Evolutionary conservation across 805 yeast species (phyloP), one percentile per base, ranked within the genome.

Genomic region (Candida piceae): DNA sequence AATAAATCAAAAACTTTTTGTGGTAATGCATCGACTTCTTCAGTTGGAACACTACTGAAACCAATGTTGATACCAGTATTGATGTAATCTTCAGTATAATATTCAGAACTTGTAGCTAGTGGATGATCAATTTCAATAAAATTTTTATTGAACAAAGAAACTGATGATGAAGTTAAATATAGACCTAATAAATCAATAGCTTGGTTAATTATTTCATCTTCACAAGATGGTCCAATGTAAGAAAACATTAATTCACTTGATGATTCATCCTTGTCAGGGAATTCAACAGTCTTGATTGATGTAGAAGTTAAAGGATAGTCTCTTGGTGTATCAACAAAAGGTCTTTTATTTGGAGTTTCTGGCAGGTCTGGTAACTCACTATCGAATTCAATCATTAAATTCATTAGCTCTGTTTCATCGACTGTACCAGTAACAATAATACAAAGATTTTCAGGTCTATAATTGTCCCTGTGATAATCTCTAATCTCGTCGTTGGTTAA

Each of bases 241-340:
- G 84, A 66, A 18, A 93, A 60, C 13, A 71, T 52, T 1, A 86
- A 52, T 50, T 85, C 93, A 25, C 96, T 95, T 59, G 79, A 74
- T 10, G 84, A 69, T 60, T 88, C 97, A 53, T 87, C 96, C 40
- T 76, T 71, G 50, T 93, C 97, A 2, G 97, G 96, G 52, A 93
- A 93, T 40, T 78, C 80, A 18, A 88, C 73, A 4, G 65, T 68
- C 26, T 73, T 68, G 10, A 72, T 60, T 5, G 69, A 53, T 2
- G 64, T 58, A 34, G 70, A 53, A 3, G 49, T 36, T 27, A 59
- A 69, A 32, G 55, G 69, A 47, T 7, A 67, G 70, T 44, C 72
- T 55, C 27, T 73, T 73, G 39, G 65, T 0, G 83, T 74, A 44
- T 87, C 96, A 15, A 87, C 76, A 60, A 89, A 93, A 13, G 97